Percentiles rank a stretch among this genome's conserved stretches.
phyloP scores from a whole-genome alignment of 2,329 filamentous ascomycete species.

The Lachnellula arida region DNA sequence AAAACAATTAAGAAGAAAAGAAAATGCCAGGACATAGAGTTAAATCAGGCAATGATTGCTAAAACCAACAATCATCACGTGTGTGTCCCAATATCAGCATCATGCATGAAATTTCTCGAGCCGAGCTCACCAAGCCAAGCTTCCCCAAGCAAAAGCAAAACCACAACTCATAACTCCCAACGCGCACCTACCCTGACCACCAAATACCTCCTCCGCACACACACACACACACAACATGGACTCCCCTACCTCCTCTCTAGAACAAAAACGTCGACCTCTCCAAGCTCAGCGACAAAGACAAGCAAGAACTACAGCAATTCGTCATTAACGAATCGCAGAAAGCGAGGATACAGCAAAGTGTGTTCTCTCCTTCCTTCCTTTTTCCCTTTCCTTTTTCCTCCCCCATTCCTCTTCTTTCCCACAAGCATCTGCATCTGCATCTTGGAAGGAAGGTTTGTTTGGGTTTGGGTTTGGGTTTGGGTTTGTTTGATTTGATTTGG shows the following conservation, averaged over 20 bases:
- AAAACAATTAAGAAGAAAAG: background rate
- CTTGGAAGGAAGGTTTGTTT: background rate
- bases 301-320: conserved; percentile 82
- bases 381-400: too few relatives aligned
- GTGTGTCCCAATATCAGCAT: background rate
- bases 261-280: conserved; percentile 22
- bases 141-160: background rate
- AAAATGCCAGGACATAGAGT: too few relatives aligned
- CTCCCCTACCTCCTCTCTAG: conserved; percentile 13
- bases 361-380: too few relatives aligned
- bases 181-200: background rate
- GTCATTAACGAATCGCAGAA: conserved; percentile 82
- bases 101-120: background rate
- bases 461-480: background rate
- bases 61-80: background rate
- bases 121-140: background rate
- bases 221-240: conserved; percentile 26
- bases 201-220: too few relatives aligned
- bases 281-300: conserved; percentile 75
- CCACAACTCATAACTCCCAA: too few relatives aligned
- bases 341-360: conserved; percentile 55
- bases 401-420: too few relatives aligned
- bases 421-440: too few relatives aligned
- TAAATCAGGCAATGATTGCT: too few relatives aligned
- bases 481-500: background rate